Conservation (phyloP, 2,329 filamentous ascomycete genomes). For the Pyrenophora seminiperda region DNA sequence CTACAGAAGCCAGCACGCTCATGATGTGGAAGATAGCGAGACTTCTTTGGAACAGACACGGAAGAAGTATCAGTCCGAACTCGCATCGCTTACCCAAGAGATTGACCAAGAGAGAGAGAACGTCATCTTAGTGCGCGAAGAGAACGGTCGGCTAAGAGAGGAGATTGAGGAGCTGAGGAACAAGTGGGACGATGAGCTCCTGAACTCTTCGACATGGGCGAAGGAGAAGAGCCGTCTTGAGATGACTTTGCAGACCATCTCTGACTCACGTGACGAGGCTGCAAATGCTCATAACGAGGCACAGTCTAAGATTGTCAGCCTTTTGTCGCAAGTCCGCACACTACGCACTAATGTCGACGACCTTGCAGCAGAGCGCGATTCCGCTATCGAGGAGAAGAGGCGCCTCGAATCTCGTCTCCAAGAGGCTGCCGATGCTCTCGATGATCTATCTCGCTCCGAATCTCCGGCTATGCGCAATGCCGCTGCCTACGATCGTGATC, state of each 20-base stretch:
- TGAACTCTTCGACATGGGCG: constrained; percentile 97
- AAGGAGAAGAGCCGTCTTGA: constrained; percentile 96
- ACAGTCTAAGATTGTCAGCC: constrained; percentile 86
- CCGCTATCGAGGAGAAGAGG: constrained; percentile 85
- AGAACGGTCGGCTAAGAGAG: constrained; percentile 87
- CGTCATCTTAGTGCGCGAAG: constrained; percentile 78
- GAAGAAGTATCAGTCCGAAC: constrained; percentile 95
- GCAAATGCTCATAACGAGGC: constrained; percentile 92
- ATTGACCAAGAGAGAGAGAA: constrained; percentile 93
- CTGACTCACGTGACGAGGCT: constrained; percentile 90
- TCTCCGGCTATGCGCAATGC: constrained; percentile 88
- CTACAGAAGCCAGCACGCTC: constrained; percentile 91
- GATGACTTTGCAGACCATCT: constrained; percentile 84
- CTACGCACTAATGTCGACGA: constrained; percentile 87
- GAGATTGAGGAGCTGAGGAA: constrained; percentile 92
- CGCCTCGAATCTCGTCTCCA: constrained; percentile 81
- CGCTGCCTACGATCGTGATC: constrained; percentile 83
- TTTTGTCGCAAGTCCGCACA: constrained; percentile 85
- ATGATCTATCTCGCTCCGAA: constrained; percentile 83
- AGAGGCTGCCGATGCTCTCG: constrained; percentile 85
- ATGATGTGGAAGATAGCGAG: constrained; percentile 97
- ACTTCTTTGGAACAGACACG: constrained; percentile 94
- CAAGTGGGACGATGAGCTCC: constrained; percentile 97
- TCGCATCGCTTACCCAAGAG: constrained; percentile 86
- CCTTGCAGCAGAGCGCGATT: constrained; percentile 80